A percentile compares a stretch with the other conserved stretches of the same genome.
phyloP scores from a whole-genome alignment of 441 rosid genomes.

The Flueggea neowawraea region DNA sequence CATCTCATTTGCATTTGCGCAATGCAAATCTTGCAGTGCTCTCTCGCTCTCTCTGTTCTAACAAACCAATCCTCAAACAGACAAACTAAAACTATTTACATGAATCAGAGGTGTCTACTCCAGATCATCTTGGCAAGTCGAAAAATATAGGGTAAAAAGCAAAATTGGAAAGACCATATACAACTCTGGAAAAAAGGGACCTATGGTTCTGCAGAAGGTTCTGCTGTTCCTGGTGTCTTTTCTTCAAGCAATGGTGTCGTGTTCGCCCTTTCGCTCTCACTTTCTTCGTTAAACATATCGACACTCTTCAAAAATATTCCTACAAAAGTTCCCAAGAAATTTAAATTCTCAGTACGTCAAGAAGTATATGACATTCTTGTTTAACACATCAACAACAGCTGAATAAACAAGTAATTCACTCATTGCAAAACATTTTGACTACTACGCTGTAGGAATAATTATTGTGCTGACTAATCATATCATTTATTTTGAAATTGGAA shows the following conservation, averaged over 20 bases:
- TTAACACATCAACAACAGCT: background rate
- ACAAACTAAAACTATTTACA: too few species aligned
- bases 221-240: conserved; percentile 18
- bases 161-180: background rate
- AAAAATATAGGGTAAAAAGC: background rate
- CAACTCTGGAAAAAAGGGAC: background rate
- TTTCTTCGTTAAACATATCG: conserved; percentile 70
- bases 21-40: too few species aligned
- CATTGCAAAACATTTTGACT: too few species aligned
- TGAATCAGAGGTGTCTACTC: too few species aligned
- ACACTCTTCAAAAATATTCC: conserved; percentile 70
- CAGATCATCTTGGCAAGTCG: too few species aligned
- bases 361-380: background rate
- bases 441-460: too few species aligned
- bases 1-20: too few species aligned
- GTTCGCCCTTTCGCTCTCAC: conserved; percentile 40
- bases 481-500: too few species aligned
- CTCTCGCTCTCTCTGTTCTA: too few species aligned
- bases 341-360: background rate
- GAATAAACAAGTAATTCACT: too few species aligned
- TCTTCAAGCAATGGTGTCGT: conserved; percentile 58
- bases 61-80: too few species aligned
- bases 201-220: conserved; percentile 24
- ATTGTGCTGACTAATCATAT: too few species aligned
- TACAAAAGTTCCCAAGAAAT: conserved; percentile 18